Evolutionary conservation across 2,329 filamentous ascomycete species (phyloP), one percentile per base, ranked within the genome.

Genomic region (Chaetomium sp.): DNA sequence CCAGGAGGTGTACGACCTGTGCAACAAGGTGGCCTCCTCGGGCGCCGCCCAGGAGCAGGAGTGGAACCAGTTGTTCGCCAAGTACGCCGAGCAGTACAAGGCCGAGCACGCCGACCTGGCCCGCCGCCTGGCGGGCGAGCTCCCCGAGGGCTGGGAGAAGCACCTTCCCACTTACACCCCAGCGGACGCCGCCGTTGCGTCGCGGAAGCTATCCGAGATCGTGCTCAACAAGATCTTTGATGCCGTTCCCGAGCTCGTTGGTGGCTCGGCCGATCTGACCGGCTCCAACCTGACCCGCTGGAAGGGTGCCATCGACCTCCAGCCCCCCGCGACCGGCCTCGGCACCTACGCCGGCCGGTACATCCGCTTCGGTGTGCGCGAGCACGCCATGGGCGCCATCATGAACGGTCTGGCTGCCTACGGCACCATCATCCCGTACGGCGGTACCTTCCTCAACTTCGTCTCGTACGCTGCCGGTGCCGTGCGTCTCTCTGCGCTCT

Each of bases 381-480:
- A 95, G 80, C 90, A 95, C 74, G 88, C 76, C 66, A 95, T 95
- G 90, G 89, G 88, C 70, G 88, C 88, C 68, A 89, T 95, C 75
- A 88, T 95, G 79, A 96, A 96, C 81, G 94, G 94, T 78, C 81
- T 99, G 58, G 85, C 91, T 62, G 94, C 91, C 61, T 99, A 97
- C 76, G 94, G 94, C 67, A 95, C 91, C 69, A 80, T 96, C 70
- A 87, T 99, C 70, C 94, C 94, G 66, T 95, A 91, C 66, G 85
- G 85, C 64, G 94, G 94, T 76, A 97, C 94, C 68, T 99, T 99
- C 86, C 81, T 99, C 66, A 99, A 97, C 87, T 99, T 99, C 75
- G 91, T 97, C 66, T 97, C 92, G 33, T 99, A 99, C 74, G 92
- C 89, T 65, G 91, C 94, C 64, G 94, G 94, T 76, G 87, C 94